Percentiles rank a stretch among this genome's conserved stretches.
Evolutionary conservation across 1,284 basidiomycete species (phyloP).

Genomic region (Xanthoconium separans): DNA sequence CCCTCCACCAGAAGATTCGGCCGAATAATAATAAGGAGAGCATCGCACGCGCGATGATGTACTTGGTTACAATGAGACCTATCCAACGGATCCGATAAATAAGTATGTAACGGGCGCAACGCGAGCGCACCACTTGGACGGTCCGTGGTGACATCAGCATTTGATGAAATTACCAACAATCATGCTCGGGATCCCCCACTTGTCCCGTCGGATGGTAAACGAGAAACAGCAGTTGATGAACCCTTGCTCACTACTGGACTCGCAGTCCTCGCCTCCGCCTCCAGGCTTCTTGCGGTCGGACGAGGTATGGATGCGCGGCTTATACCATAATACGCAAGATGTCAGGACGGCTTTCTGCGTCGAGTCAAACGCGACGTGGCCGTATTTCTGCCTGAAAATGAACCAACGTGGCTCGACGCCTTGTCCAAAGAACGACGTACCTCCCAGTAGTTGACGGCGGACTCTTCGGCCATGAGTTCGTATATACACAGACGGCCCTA

Average conservation of each 20-base stretch:
- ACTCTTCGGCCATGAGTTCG: conserved; percentile 95
- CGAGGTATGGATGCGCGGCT: conserved; percentile 49
- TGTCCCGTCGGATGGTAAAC: conserved; percentile 91
- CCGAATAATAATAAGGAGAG: conserved; percentile 12
- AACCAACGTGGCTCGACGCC: neutral
- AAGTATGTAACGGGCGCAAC: neutral
- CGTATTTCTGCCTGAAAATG: conserved; percentile 69
- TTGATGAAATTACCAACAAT: conserved; percentile 86
- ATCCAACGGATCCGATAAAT: conserved; percentile 12
- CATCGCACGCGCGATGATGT: neutral
- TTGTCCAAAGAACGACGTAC: conserved; percentile 39
- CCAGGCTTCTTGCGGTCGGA: conserved; percentile 23
- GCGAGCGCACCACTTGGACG: neutral
- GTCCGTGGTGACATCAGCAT: conserved; percentile 35
- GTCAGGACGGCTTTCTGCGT: conserved; percentile 90
- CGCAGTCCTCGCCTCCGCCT: conserved; percentile 17
- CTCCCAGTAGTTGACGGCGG: conserved; percentile 98
- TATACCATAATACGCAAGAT: conserved; percentile 85
- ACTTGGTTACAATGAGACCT: neutral
- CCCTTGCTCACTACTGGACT: conserved; percentile 50
- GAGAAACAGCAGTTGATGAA: conserved; percentile 93
- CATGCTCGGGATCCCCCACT: conserved; percentile 90
- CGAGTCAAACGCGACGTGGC: conserved; percentile 90
- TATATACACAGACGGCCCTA: conserved; percentile 93
- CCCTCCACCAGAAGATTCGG: conserved; percentile 59